These are phyloP conservation scores for Gossypium turneri DNA, from an alignment of 345 rosid species.

Conservation along the genomic window DNA sequence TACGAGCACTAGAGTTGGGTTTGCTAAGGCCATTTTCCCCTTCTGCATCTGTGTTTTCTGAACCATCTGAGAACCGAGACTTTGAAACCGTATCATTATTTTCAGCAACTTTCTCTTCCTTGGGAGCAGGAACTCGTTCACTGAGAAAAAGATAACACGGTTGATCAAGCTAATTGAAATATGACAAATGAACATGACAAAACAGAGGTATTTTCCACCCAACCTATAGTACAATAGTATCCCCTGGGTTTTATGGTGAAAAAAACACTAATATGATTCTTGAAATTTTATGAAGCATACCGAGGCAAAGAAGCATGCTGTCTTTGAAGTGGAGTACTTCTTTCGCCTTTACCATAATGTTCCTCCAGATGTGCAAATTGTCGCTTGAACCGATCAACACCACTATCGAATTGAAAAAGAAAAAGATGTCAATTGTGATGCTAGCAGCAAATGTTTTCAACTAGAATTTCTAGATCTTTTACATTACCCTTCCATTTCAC, in stretches of 20 bases:
- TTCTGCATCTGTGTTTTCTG: slow-evolving; percentile 27
- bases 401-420: slow-evolving; percentile 42
- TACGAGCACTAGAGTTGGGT: slow-evolving; percentile 49
- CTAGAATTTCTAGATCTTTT: not conserved
- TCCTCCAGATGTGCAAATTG: slow-evolving; percentile 99
- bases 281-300: slow-evolving; percentile 33
- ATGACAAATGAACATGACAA: not conserved
- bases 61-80: slow-evolving; percentile 17
- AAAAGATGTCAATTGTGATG: not conserved
- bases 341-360: slow-evolving; percentile 76
- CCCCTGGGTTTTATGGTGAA: not conserved
- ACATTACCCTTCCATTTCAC: not conserved
- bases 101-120: slow-evolving; percentile 38
- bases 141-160: slow-evolving; percentile 35
- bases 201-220: not conserved
- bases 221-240: not conserved
- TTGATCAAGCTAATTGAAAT: slow-evolving; percentile 2
- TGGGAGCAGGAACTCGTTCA: slow-evolving; percentile 77
- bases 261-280: not conserved
- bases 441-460: slow-evolving; percentile 3
- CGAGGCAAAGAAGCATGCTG: slow-evolving; percentile 97
- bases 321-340: slow-evolving; percentile 69
- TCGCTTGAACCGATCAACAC: slow-evolving; percentile 96
- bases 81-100: slow-evolving; percentile 25
- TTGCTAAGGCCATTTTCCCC: slow-evolving; percentile 32